A percentile compares a stretch with the other conserved stretches of the same genome.
phyloP scores from a whole-genome alignment of 2,329 filamentous ascomycete species.

The Alternaria sp. region DNA sequence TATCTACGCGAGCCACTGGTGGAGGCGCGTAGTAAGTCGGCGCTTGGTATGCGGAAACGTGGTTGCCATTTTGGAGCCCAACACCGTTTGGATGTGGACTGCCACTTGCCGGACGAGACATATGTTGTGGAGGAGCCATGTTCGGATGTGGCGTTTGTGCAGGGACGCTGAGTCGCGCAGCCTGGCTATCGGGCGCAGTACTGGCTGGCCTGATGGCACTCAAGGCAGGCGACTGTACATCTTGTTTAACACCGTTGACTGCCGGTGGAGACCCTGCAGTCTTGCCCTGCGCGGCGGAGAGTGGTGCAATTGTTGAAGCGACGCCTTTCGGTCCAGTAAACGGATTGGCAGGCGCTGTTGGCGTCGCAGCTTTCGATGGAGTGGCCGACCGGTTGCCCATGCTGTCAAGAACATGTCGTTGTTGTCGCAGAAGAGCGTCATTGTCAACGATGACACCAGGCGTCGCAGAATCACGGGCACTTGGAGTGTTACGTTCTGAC shows the following conservation, averaged over 20 bases:
- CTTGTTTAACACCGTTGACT: conserved; percentile 49
- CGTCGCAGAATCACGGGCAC: conserved; percentile 53
- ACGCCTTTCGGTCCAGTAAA: conserved; percentile 39
- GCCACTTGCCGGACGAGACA: conserved; percentile 50
- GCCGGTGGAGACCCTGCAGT: conserved; percentile 49
- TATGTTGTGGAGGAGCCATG: conserved; percentile 52
- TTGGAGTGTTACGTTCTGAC: conserved; percentile 53
- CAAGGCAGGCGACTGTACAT: conserved; percentile 57
- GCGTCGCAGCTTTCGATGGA: conserved; percentile 37
- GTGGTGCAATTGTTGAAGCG: conserved; percentile 30
- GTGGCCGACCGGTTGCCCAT: conserved; percentile 49
- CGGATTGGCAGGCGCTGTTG: conserved; percentile 37
- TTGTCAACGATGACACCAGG: conserved; percentile 63
- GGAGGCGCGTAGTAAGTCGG: conserved; percentile 42
- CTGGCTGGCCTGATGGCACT: conserved; percentile 50
- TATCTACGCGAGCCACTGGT: conserved; percentile 41
- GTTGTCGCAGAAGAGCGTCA: conserved; percentile 63
- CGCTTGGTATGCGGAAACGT: conserved; percentile 42
- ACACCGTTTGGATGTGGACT: conserved; percentile 54
- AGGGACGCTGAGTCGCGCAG: conserved; percentile 39
- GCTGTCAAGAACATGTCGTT: conserved; percentile 61
- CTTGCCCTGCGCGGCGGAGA: conserved; percentile 28
- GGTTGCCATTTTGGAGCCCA: conserved; percentile 34
- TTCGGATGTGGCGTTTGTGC: conserved; percentile 45
- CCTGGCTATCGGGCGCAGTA: conserved; percentile 44